Conservation (phyloP, 495 filamentous ascomycete genomes). For the Penicillium angulare region DNA sequence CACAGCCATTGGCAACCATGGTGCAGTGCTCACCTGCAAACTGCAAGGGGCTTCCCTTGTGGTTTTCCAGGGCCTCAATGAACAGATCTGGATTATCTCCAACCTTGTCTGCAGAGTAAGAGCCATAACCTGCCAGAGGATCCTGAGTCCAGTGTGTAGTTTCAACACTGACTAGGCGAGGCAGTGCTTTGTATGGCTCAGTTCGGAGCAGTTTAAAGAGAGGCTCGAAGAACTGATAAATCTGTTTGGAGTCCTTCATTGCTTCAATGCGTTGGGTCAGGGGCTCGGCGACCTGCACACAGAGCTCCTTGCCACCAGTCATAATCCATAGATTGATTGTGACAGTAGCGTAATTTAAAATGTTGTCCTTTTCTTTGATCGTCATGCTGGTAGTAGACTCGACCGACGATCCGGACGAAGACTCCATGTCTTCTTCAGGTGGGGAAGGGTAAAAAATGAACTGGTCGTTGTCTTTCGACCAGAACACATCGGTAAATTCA, state of each 20-base stretch:
- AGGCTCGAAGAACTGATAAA: constrained; percentile 24
- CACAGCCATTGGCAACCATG: constrained; percentile 21
- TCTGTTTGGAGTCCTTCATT: constrained; percentile 19
- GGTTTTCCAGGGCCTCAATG: constrained; percentile 14
- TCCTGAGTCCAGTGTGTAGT: constrained; percentile 28
- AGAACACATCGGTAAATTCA: constrained; percentile 26
- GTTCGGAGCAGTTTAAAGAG: constrained; percentile 24
- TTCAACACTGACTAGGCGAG: constrained; percentile 21
- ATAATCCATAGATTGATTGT: constrained; percentile 27
- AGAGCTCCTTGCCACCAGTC: constrained; percentile 23
- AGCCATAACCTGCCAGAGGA: constrained; percentile 22
- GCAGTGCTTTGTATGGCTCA: constrained; percentile 24
- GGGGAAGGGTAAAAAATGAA: constrained; percentile 27
- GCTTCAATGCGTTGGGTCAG: constrained; percentile 24
- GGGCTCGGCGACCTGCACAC: constrained; percentile 26
- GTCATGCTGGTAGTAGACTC: constrained; percentile 10
- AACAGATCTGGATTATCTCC: constrained; percentile 21
- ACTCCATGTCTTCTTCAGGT: constrained; percentile 7
- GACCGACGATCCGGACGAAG: constrained; percentile 13
- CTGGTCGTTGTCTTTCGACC: constrained; percentile 26
- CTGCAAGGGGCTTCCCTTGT: constrained; percentile 20
- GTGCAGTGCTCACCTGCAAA: constrained; percentile 27
- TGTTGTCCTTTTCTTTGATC: constrained; percentile 19
- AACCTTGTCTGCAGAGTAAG: constrained; percentile 25
- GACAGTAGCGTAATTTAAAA: constrained; percentile 25